Evolutionary conservation across 768 basidiomycete species (phyloP), one percentile per base, ranked within the genome.

Genomic region (Scleroderma citrinum): DNA sequence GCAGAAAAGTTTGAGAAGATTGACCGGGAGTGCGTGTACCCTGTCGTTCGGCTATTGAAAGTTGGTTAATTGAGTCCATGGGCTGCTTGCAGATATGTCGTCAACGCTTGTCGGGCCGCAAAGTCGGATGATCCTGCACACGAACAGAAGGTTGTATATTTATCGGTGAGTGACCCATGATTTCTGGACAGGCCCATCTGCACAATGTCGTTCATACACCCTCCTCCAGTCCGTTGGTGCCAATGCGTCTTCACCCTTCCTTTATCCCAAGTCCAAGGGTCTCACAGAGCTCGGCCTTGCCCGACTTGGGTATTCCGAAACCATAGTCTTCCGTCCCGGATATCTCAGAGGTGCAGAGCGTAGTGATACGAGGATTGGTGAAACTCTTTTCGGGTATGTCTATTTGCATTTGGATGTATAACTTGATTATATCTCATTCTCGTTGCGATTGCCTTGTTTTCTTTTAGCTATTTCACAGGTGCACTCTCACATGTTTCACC

Each of bases 261-360:
- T 85, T 14, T 87, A 87, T 50, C 20, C 39, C 49, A 87, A 83
- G 73, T 82, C 78, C 57, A 89, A 90, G 65, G 89, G 85, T 14
- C 66, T 81, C 26, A 91, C 89, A 0, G 90, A 91, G 61, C 68
- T 76, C 40, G 83, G 68, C 0, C 71, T 92, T 17, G 83, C 86
- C 0, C 66, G 65, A 3, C 65, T 90, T 5, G 87, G 85, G 10
- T 91, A 90, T 61, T 59, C 69, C 12, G 86, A 90, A 46, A 80
- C 80, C 1, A 79, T 90, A 51, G 60, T 87, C 41, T 83, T 89
- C 62, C 76, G 85, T 17, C 87, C 90, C 2, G 78, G 59, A 0
- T 52, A 73, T n/a, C 64, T 90, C 12, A 65, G 62, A 7, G 76
- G 76, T 0, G 71, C 77, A 1, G 59, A 78, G 3, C 70, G 84